These are phyloP conservation scores for Parmales sp. DNA, from an alignment of 108 stramenopile genomes.

Conservation along the genomic window DNA sequence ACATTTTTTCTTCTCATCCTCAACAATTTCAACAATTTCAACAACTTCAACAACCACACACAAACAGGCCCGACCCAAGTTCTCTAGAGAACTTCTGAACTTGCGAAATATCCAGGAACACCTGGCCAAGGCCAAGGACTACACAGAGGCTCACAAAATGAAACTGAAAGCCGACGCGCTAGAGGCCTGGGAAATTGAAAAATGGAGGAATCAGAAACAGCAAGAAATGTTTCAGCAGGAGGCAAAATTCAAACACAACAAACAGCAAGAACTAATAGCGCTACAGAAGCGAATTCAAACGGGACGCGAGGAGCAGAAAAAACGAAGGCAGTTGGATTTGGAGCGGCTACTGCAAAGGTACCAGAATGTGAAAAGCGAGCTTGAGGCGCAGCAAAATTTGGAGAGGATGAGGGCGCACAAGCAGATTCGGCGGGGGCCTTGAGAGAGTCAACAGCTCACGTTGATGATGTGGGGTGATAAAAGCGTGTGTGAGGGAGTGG, in stretches of 20 bases:
- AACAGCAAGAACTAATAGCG: slow-evolving; percentile 62
- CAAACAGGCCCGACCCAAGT: slow-evolving; percentile 59
- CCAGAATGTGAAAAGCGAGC: slow-evolving; percentile 62
- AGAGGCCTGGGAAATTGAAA: slow-evolving; percentile 66
- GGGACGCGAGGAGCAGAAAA: slow-evolving; percentile 64
- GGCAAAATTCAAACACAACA: slow-evolving; percentile 46
- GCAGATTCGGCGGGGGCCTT: neutral
- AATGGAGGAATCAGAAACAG: slow-evolving; percentile 61
- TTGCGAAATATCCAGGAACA: slow-evolving; percentile 66
- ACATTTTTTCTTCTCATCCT: no score
- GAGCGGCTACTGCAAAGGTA: slow-evolving; percentile 65
- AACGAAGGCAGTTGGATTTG: slow-evolving; percentile 58
- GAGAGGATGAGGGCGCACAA: slow-evolving; percentile 49
- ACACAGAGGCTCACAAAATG: slow-evolving; percentile 67
- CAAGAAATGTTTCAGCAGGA: slow-evolving; percentile 60
- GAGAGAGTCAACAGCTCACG: neutral
- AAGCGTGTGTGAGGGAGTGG: no score
- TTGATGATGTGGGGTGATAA: no score
- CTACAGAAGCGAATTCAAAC: slow-evolving; percentile 70
- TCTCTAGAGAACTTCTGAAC: slow-evolving; percentile 62
- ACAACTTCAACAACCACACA: no score
- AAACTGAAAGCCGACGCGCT: slow-evolving; percentile 67
- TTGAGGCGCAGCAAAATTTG: slow-evolving; percentile 57
- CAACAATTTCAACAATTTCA: no score
- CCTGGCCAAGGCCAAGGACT: slow-evolving; percentile 64